Percentiles rank a stretch among this genome's conserved stretches.
These are phyloP conservation scores for Blastobotrys niveus DNA, from an alignment of 1,139 yeast species.

Conservation along the genomic window DNA sequence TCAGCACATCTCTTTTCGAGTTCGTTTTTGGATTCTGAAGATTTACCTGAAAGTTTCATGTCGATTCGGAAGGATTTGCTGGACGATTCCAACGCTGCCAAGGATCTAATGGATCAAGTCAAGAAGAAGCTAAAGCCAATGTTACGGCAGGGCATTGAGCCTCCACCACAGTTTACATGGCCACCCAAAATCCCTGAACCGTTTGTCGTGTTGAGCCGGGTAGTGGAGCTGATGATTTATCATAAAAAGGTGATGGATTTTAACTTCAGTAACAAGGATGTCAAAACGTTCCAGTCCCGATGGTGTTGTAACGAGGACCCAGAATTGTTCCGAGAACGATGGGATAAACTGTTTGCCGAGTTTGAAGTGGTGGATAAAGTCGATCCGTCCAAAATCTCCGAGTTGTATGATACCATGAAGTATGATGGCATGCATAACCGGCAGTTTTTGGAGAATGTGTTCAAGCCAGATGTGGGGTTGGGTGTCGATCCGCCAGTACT, in stretches of 20 bases:
- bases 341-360: conserved; percentile 95
- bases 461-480: conserved; percentile 55
- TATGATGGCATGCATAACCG: conserved; percentile 96
- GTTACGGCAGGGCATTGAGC: conserved; percentile 90
- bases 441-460: conserved; percentile 75
- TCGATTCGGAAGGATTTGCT: conserved; percentile 82
- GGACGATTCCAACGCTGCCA: conserved; percentile 98
- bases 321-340: conserved; percentile 79
- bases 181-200: conserved; percentile 99
- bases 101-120: conserved; percentile 95
- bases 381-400: conserved; percentile 95
- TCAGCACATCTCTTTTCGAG: conserved; percentile 86
- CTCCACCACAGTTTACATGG: conserved; percentile 99
- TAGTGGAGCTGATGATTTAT: conserved; percentile 91
- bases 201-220: conserved; percentile 83
- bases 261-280: conserved; percentile 67
- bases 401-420: conserved; percentile 96
- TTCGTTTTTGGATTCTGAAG: conserved; percentile 69
- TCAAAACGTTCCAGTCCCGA: conserved; percentile 58
- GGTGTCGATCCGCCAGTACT: conserved; percentile 30
- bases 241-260: conserved; percentile 80
- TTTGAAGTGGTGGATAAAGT: conserved; percentile 91
- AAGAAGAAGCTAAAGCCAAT: conserved; percentile 93
- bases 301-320: conserved; percentile 99
- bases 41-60: conserved; percentile 71